Conservation (phyloP, 345 rosid species). For the Brassica juncea region DNA sequence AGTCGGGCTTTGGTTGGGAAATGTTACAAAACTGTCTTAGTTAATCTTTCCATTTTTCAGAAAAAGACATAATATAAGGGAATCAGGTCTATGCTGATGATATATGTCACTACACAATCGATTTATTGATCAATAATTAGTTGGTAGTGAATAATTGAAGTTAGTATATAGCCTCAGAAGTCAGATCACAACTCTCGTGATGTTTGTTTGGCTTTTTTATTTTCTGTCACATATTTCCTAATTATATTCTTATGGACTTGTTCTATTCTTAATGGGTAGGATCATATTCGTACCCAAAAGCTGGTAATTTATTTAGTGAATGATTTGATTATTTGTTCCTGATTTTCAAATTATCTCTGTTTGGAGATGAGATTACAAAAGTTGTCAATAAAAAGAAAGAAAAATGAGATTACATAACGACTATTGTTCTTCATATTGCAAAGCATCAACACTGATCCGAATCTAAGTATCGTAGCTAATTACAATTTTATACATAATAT, state of each 20-base stretch:
- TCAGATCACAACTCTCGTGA: conserved; percentile 35
- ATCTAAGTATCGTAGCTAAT: background rate
- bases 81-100: conserved; percentile 7
- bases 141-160: conserved; percentile 34
- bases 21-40: background rate
- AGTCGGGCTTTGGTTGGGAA: conserved; percentile 36
- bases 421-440: background rate
- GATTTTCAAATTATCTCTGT: background rate
- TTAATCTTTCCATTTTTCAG: too few relatives aligned
- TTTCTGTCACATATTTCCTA: conserved; percentile 11
- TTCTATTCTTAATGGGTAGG: background rate
- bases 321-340: background rate
- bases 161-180: conserved; percentile 19
- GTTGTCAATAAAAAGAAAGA: too few relatives aligned
- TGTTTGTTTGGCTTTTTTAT: conserved; percentile 32
- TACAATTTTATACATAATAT: too few relatives aligned
- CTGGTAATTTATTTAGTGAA: background rate
- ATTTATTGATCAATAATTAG: conserved; percentile 17
- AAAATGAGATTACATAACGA: background rate
- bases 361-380: background rate
- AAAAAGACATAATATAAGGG: background rate
- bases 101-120: conserved; percentile 10
- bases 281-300: conserved; percentile 12
- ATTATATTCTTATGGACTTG: background rate
- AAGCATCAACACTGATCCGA: background rate